phyloP scores from a whole-genome alignment of 2,329 filamentous ascomycete species.

The Dryadomyces sulphureus region DNA sequence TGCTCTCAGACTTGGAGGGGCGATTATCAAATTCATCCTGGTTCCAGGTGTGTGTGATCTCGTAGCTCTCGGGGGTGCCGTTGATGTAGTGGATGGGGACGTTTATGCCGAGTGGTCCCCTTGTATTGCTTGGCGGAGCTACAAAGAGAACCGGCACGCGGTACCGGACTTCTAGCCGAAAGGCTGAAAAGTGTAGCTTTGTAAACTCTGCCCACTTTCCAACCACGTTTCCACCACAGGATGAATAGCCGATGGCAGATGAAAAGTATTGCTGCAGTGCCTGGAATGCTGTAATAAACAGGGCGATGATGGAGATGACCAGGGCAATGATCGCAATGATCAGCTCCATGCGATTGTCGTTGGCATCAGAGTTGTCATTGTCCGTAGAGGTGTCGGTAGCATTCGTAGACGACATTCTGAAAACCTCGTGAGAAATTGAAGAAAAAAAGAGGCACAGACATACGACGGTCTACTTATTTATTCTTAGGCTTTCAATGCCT shows the following conservation, averaged over 20 bases:
- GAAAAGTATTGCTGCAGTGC: conserved; percentile 34
- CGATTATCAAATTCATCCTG: conserved; percentile 9
- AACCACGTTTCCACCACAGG: conserved; percentile 31
- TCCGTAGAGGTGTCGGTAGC: neutral
- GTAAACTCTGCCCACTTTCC: conserved; percentile 28
- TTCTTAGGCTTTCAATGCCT: neutral
- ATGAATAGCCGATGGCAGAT: conserved; percentile 31
- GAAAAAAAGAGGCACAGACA: neutral
- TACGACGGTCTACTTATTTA: neutral
- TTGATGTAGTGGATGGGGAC: conserved; percentile 22
- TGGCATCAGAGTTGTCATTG: neutral
- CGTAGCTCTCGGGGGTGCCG: conserved; percentile 21
- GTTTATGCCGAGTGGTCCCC: conserved; percentile 17
- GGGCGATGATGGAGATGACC: conserved; percentile 30
- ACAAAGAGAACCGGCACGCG: conserved; percentile 34
- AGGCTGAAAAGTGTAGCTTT: conserved; percentile 22
- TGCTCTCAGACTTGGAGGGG: conserved; percentile 10
- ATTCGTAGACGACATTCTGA: neutral
- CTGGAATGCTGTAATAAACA: conserved; percentile 29
- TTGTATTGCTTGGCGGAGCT: conserved; percentile 24
- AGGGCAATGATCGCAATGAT: conserved; percentile 28
- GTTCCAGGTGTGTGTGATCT: conserved; percentile 7
- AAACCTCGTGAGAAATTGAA: neutral
- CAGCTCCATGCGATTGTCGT: conserved; percentile 15
- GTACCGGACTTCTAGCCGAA: conserved; percentile 34